phyloP scores from a whole-genome alignment of 2,329 filamentous ascomycete species.

The Ophiognomonia clavigignenti-juglandacearum region DNA sequence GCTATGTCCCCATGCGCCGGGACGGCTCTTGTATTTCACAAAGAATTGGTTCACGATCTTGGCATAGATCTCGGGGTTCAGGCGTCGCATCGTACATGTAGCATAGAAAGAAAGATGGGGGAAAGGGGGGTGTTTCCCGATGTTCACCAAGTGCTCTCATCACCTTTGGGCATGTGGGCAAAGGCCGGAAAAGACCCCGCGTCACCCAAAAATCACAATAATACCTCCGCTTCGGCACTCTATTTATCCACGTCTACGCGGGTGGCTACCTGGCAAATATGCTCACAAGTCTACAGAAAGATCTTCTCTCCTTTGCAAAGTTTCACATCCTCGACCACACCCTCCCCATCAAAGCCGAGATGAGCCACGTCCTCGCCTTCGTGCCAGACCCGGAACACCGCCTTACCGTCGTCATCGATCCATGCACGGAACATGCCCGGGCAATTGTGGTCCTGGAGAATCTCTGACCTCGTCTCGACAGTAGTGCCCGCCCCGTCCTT shows the following conservation, averaged over 20 bases:
- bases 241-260: background rate
- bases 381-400: constrained; percentile 54
- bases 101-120: too few species aligned
- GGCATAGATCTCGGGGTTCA: constrained; percentile 11
- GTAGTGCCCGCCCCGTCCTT: constrained; percentile 37
- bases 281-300: background rate
- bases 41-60: constrained; percentile 9
- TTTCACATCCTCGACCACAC: background rate
- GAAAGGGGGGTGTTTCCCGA: constrained; percentile 4
- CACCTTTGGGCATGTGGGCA: background rate
- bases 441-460: constrained; percentile 79
- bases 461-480: constrained; percentile 38
- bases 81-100: constrained; percentile 15
- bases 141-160: too few species aligned
- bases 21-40: constrained; percentile 9
- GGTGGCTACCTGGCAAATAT: background rate
- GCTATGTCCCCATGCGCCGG: background rate
- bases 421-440: constrained; percentile 85
- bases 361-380: constrained; percentile 13
- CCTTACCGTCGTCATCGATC: constrained; percentile 56
- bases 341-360: constrained; percentile 3
- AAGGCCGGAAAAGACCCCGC: background rate
- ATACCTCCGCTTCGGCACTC: constrained; percentile 10
- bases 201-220: constrained; percentile 13
- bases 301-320: background rate